Evolutionary conservation across 2,329 filamentous ascomycete genomes (phyloP).

Genomic region (Trichoderma lentiforme): DNA sequence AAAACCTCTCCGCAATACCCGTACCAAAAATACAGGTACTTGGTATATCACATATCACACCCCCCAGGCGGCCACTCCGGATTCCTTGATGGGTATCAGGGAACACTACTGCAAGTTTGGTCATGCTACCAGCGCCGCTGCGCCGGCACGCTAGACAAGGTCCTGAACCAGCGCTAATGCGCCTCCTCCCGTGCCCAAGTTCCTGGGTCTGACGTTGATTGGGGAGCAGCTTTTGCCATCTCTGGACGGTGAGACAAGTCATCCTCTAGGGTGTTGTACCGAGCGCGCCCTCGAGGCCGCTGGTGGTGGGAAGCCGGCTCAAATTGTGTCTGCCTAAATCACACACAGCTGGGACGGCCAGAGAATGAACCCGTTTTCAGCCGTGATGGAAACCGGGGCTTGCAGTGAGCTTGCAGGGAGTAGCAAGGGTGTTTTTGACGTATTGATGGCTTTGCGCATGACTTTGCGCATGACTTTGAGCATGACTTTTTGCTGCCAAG

Average conservation of each 20-base stretch:
- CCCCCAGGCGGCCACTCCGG: background rate
- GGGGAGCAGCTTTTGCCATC: background rate
- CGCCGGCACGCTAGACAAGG: slow-evolving; percentile 17
- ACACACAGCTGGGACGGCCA: background rate
- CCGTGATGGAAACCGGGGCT: background rate
- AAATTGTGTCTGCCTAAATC: background rate
- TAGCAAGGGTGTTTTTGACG: background rate
- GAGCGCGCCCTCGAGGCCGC: slow-evolving; percentile 7
- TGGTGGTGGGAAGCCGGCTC: background rate
- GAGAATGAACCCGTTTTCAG: background rate
- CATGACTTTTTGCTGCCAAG: background rate
- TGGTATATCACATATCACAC: background rate
- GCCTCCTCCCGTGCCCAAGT: slow-evolving; percentile 16
- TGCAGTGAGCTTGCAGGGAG: background rate
- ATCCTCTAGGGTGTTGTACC: background rate
- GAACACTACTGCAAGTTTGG: background rate
- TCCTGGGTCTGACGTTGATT: slow-evolving; percentile 8
- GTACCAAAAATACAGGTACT: background rate
- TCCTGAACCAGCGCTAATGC: slow-evolving; percentile 9
- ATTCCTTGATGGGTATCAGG: background rate
- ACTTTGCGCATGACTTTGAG: background rate
- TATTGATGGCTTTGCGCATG: background rate
- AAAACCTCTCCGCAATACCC: background rate
- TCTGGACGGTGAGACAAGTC: background rate
- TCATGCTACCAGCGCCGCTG: slow-evolving; percentile 6